Conservation (phyloP, 805 yeast genomes). For the Saturnispora hagleri region DNA sequence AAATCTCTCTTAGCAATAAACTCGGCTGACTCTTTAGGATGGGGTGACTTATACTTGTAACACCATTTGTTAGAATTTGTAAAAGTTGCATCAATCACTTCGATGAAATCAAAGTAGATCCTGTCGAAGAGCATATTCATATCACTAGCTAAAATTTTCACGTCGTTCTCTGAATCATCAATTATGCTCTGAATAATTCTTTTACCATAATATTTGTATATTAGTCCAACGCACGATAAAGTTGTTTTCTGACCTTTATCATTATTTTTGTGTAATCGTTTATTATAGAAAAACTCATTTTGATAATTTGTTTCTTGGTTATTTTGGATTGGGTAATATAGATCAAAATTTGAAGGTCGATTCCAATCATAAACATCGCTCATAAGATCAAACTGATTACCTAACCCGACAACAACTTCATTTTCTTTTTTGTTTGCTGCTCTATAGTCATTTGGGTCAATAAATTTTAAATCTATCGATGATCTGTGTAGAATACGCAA, state of each 20-base stretch:
- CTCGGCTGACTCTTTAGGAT: conserved; percentile 1
- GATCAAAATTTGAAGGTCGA: neutral
- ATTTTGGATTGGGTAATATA: neutral
- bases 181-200: conserved; percentile 46
- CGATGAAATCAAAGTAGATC: conserved; percentile 75
- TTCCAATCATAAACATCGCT: neutral
- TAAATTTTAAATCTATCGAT: neutral
- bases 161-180: conserved; percentile 22
- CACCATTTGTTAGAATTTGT: neutral
- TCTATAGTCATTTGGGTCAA: neutral
- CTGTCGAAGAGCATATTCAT: conserved; percentile 59
- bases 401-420: neutral
- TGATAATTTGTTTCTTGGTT: neutral
- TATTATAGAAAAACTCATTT: conserved; percentile 1
- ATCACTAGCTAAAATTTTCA: conserved; percentile 21
- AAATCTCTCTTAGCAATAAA: conserved; percentile 4
- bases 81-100: conserved; percentile 73
- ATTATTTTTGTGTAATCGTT: conserved; percentile 6
- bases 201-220: conserved; percentile 75
- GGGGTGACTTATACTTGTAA: neutral
- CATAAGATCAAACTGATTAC: neutral
- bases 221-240: conserved; percentile 81
- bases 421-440: neutral
- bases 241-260: conserved; percentile 7
- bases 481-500: neutral